Conservation (phyloP, 139 green algal genomes). For the Pseudopediastrum boryanum region DNA sequence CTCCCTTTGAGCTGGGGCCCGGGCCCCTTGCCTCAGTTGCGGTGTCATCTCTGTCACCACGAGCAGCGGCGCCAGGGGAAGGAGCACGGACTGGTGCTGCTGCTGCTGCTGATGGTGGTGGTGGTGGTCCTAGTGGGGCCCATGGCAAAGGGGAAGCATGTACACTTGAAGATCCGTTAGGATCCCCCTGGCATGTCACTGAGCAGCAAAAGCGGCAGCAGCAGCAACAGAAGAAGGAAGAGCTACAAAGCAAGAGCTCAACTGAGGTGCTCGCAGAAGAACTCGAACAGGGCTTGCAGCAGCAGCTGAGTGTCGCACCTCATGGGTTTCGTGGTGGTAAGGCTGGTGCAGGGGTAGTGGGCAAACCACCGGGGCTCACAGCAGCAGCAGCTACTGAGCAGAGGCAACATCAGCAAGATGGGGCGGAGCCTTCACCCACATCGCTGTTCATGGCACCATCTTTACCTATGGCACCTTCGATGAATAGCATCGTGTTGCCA, state of each 20-base stretch:
- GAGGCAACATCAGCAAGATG: not conserved
- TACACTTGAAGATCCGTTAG: not conserved
- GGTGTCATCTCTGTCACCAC: not conserved
- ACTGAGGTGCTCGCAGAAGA: no score
- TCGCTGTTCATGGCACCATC: not conserved
- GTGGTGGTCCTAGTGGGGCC: not conserved
- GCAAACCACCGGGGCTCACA: not conserved
- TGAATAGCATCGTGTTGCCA: not conserved
- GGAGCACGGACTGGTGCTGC: not conserved
- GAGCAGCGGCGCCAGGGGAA: not conserved
- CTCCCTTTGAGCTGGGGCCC: not conserved
- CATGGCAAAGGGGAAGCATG: not conserved
- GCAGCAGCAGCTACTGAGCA: not conserved
- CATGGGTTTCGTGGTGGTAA: not conserved
- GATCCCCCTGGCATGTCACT: not conserved
- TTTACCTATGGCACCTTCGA: not conserved
- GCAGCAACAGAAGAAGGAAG: not conserved
- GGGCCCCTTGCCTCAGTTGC: not conserved
- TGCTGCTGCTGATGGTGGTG: constrained; percentile 6
- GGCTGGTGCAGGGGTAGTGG: not conserved
- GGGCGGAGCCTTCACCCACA: not conserved
- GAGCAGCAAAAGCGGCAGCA: not conserved
- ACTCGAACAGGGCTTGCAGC: not conserved
- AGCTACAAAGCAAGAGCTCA: no score
- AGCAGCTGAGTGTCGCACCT: not conserved